Evolutionary conservation across 2,329 filamentous ascomycete species (phyloP).

Genomic region (Fusarium beomiforme): DNA sequence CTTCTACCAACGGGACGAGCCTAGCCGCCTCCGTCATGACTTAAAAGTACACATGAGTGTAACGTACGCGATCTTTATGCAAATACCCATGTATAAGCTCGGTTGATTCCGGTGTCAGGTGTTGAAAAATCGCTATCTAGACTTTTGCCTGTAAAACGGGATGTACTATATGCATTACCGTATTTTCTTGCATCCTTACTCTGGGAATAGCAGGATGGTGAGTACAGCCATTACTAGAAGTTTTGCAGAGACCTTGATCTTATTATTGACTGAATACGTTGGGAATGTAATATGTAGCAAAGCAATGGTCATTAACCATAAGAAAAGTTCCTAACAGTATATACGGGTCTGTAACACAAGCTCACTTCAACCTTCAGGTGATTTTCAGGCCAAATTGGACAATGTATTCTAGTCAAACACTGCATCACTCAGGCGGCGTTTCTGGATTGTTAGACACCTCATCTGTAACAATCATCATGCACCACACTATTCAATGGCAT

Average conservation of each 20-base stretch:
- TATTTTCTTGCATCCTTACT: slow-evolving; percentile 11
- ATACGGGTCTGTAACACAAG: slow-evolving; percentile 1
- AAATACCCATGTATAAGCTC: slow-evolving; percentile 22
- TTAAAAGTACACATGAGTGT: not conserved
- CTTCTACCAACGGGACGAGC: slow-evolving; percentile 11
- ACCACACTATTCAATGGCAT: not conserved
- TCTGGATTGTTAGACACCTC: not conserved
- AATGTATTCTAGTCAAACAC: not conserved
- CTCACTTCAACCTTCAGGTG: not conserved
- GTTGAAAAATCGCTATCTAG: not conserved
- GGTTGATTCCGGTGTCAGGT: slow-evolving; percentile 31
- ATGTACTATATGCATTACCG: not conserved
- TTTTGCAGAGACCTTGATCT: not conserved
- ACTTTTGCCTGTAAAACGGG: slow-evolving; percentile 16
- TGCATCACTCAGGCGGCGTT: not conserved
- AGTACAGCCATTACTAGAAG: not conserved
- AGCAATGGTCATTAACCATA: not conserved
- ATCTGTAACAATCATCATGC: not conserved
- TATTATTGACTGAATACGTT: not conserved
- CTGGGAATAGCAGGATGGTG: not conserved
- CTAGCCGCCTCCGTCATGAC: slow-evolving; percentile 11
- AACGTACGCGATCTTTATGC: slow-evolving; percentile 2
- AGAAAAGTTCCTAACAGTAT: not conserved
- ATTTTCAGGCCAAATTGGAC: not conserved
- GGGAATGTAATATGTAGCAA: not conserved